A percentile compares a stretch with the other conserved stretches of the same genome.
Conservation (phyloP, 2,329 filamentous ascomycete species). For the Ophiostoma quercus region DNA sequence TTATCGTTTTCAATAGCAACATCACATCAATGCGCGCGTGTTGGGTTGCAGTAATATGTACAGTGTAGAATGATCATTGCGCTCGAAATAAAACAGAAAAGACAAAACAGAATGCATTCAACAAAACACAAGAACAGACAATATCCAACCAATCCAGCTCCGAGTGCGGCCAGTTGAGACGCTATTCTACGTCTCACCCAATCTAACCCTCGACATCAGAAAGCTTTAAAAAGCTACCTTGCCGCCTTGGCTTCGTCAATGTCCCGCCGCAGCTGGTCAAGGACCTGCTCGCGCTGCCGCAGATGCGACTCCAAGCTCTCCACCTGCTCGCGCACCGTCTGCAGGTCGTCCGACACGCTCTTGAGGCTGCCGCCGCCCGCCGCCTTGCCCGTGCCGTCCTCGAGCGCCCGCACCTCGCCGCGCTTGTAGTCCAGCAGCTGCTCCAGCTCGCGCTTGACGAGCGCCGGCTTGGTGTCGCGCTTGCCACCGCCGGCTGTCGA, state of each 20-base stretch:
- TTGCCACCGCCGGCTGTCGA: conserved; percentile 43
- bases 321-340: conserved; percentile 88
- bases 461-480: conserved; percentile 74
- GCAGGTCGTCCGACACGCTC: conserved; percentile 76
- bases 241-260: conserved; percentile 78
- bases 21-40: not conserved
- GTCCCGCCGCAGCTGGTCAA: conserved; percentile 69
- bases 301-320: conserved; percentile 84
- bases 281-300: conserved; percentile 64
- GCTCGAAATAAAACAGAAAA: not conserved
- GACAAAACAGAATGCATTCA: not conserved
- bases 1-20: not conserved
- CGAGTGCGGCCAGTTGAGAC: not conserved
- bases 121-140: not conserved
- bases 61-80: not conserved
- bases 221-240: not conserved
- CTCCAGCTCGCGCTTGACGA: conserved; percentile 91
- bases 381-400: conserved; percentile 63
- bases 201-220: not conserved
- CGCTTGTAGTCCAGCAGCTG: conserved; percentile 94
- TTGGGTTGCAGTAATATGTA: not conserved
- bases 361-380: conserved; percentile 68
- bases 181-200: not conserved
- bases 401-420: conserved; percentile 67
- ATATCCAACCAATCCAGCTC: not conserved